Base-by-base conservation (phyloP, 2,329 filamentous ascomycete species). In the Penicillium expansum region DNA sequence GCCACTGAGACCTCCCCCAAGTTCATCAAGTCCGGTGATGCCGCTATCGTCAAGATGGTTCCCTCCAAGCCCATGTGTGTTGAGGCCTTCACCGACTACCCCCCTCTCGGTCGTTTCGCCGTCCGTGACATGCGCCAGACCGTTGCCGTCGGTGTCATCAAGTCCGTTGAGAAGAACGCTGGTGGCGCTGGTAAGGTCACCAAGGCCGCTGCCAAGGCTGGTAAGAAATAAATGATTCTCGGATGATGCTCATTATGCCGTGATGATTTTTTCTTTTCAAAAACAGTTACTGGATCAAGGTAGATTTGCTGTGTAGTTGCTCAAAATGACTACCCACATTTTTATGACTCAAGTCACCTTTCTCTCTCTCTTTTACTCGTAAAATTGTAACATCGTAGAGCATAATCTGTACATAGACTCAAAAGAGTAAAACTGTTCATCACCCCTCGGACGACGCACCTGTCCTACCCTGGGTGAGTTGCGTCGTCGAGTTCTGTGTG, bases 51-150 rank as follows among this genome's bases (percentile, higher is more conserved):
- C 85, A 97, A 97, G 92, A 97, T 99, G 94, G 79, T 97, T 86
- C 94, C 94, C 79, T 97, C 93, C 85, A 99, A 99, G 92, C 94
- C 94, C 79, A 99, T 99, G 94, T 99, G 94, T 82, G 94, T 99
- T 82, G 94, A 99, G 91, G 85, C 94, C 74, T 99, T 97, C 92
- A 97, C 92, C 76, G 92, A 97, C 78, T 99, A 97, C 87, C 93
- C 94, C 76, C 94, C 94, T 81, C 92, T 99, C 75, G 94, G 94
- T 80, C 93, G 94, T 89, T 99, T 99, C 87, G 94, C 94, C 80
- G 94, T 99, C 86, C 93, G 93, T 89, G 93, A 97, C 84, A 97
- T 97, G 92, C 73, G 79, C 61, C 77, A 68, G 47, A 71, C 69
- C 52, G 69, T 71, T 30, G 69, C 69, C 16, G 69, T 71, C 47